These are phyloP conservation scores for Aspergillus cavernicola DNA, from an alignment of 495 filamentous ascomycete genomes.

Conservation along the genomic window DNA sequence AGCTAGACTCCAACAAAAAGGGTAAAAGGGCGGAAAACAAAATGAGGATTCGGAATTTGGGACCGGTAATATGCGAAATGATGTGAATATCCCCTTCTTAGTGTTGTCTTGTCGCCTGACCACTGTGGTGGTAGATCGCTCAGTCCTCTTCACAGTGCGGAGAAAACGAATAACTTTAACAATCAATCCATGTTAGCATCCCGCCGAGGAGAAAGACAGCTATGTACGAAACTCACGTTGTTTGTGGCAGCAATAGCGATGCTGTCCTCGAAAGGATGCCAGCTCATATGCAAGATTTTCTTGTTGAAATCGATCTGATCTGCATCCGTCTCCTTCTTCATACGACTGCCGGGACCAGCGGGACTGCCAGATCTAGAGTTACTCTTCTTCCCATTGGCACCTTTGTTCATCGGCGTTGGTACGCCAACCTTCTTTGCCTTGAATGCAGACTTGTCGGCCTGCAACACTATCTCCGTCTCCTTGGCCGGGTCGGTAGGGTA, in stretches of 20 bases:
- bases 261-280: slow-evolving; percentile 99
- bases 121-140: slow-evolving; percentile 24
- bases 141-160: slow-evolving; percentile 67
- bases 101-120: slow-evolving; percentile 16
- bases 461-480: slow-evolving; percentile 94
- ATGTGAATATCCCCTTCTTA: slow-evolving; percentile 7
- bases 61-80: slow-evolving; percentile 24
- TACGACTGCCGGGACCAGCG: slow-evolving; percentile 84
- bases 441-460: slow-evolving; percentile 98
- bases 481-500: slow-evolving; percentile 94
- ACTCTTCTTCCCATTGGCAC: slow-evolving; percentile 71
- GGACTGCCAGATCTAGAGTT: slow-evolving; percentile 86
- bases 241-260: slow-evolving; percentile 99
- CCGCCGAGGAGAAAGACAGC: background rate
- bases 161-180: slow-evolving; percentile 94
- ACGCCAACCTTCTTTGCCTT: slow-evolving; percentile 99
- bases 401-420: slow-evolving; percentile 92
- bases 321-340: slow-evolving; percentile 98
- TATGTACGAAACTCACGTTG: slow-evolving; percentile 66
- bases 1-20: slow-evolving; percentile 16
- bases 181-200: slow-evolving; percentile 23
- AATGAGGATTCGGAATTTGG: slow-evolving; percentile 11
- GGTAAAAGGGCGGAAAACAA: background rate
- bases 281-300: slow-evolving; percentile 99
- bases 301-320: slow-evolving; percentile 99